Base-by-base conservation (phyloP, 768 basidiomycete species). In the Xerocomus brunneocitrinus region DNA sequence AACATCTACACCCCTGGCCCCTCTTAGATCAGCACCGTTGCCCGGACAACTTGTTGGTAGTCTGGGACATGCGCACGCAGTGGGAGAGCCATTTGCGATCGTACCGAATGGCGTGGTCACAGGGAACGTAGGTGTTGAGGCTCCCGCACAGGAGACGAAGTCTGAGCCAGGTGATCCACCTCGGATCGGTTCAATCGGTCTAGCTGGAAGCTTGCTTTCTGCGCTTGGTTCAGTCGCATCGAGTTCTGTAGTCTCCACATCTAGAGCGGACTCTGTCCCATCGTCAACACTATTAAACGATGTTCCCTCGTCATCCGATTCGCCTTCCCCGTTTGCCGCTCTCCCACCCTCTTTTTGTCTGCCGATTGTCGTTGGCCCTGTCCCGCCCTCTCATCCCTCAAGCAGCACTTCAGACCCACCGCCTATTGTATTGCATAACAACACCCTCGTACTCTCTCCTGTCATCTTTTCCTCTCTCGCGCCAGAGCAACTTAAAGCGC, bases 381-480 rank as follows among this genome's bases (percentile, higher is more conserved):
- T 87, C 62, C 91, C 81, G 27, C 73, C 79, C 5, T 79, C 82
- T 19, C 83, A 84, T 57, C 77, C 85, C 13, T 56, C 79, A 67
- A 54, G 69, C 4, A 53, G 63, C 14, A 53, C 69, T n/a, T 74
- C 80, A 52, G 78, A 82, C 49, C 77, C 66, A 55, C 52, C 68
- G 24, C 84, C 84, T 31, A 91, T 97, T 74, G 82, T 91, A 24
- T 72, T 95, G 12, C 91, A 95, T 57, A 85, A 92, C 58, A 85
- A 90, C 49, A 86, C 81, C 30, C 79, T 97, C 22, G 82, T 92
- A 52, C 81, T 97, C 35, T 89, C 91, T 62, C 94, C 94, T 2
- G 77, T 79, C 22, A 86, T 95, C 32, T 97, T 97, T 64, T 79
- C 85, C 8, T 84, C 84, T 50, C 78, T 95, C 12, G 82, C 86